phyloP scores from a whole-genome alignment of 352 stramenopile genomes.

The Peronospora belbahrii region DNA sequence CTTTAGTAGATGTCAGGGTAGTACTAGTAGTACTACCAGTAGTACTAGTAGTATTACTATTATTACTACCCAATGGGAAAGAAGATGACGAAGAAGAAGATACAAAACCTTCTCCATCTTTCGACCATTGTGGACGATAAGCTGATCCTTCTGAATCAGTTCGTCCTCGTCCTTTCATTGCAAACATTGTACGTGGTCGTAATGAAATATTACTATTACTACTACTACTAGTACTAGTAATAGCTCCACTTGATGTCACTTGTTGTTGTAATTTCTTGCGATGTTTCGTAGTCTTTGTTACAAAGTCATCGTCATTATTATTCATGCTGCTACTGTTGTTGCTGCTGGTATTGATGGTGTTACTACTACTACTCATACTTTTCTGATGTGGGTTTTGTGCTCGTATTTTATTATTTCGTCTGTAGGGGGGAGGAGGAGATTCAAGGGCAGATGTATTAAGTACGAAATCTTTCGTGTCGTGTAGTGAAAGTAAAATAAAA shows the following conservation, averaged over 20 bases:
- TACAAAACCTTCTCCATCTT: constrained; percentile 80
- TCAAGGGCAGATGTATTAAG: neutral
- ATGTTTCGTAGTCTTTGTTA: constrained; percentile 68
- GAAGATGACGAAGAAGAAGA: constrained; percentile 22
- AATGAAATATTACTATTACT: constrained; percentile 47
- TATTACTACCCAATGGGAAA: constrained; percentile 4
- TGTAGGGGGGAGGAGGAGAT: neutral
- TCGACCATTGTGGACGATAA: constrained; percentile 82
- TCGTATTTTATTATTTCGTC: too few relatives aligned
- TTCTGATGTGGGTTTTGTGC: constrained; percentile 1
- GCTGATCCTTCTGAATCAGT: constrained; percentile 60
- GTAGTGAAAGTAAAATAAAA: too few relatives aligned
- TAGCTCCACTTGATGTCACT: constrained; percentile 4
- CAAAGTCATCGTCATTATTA: constrained; percentile 60
- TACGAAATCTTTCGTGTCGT: neutral
- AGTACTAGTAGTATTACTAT: too few relatives aligned
- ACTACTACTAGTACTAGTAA: constrained; percentile 2
- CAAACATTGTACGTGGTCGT: constrained; percentile 83
- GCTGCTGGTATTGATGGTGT: constrained; percentile 6
- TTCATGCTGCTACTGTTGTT: constrained; percentile 23
- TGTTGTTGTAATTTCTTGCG: constrained; percentile 47
- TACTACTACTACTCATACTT: constrained; percentile 15
- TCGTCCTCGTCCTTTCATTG: constrained; percentile 72
- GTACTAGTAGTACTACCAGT: too few relatives aligned
- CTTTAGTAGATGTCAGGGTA: constrained; percentile 35